Percentiles rank a stretch among this genome's conserved stretches.
These are phyloP conservation scores for Rhodotorula sp. DNA, from an alignment of 1,284 basidiomycete genomes.

Conservation along the genomic window DNA sequence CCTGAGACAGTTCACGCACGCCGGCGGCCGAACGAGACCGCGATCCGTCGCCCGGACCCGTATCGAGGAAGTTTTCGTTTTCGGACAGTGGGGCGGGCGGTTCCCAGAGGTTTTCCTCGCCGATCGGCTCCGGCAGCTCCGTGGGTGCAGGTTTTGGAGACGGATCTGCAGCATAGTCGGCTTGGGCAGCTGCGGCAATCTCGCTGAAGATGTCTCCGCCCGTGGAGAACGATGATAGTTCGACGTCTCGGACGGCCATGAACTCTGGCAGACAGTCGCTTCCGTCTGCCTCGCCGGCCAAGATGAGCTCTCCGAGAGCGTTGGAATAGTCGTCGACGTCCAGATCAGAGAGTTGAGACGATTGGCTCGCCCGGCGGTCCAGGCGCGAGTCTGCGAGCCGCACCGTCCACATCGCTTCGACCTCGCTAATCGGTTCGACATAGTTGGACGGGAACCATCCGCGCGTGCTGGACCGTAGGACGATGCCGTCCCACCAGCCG, in stretches of 20 bases:
- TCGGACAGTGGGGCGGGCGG: constrained; percentile 38
- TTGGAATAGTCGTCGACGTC: neutral
- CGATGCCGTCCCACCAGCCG: constrained; percentile 98
- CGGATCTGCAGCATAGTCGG: neutral
- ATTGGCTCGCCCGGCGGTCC: neutral
- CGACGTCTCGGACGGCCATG: constrained; percentile 12
- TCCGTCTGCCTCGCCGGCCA: neutral
- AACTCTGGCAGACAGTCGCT: constrained; percentile 23
- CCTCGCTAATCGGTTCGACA: constrained; percentile 56
- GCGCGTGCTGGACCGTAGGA: constrained; percentile 67
- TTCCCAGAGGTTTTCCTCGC: constrained; percentile 44
- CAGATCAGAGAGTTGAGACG: neutral
- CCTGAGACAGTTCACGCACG: too few species aligned
- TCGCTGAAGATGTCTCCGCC: constrained; percentile 44
- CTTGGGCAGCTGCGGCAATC: constrained; percentile 41
- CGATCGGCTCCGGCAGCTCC: constrained; percentile 1
- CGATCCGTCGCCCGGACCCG: constrained; percentile 79
- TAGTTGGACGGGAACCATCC: constrained; percentile 99
- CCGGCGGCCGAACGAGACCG: constrained; percentile 46
- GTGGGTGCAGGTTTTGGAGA: too few species aligned
- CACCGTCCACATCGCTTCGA: constrained; percentile 20
- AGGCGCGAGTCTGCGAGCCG: neutral
- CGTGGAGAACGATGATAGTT: constrained; percentile 37
- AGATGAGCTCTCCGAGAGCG: neutral
- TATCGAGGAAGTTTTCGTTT: constrained; percentile 91